Conservation (phyloP, 331 rosid species). For the Acacia pycnantha region DNA sequence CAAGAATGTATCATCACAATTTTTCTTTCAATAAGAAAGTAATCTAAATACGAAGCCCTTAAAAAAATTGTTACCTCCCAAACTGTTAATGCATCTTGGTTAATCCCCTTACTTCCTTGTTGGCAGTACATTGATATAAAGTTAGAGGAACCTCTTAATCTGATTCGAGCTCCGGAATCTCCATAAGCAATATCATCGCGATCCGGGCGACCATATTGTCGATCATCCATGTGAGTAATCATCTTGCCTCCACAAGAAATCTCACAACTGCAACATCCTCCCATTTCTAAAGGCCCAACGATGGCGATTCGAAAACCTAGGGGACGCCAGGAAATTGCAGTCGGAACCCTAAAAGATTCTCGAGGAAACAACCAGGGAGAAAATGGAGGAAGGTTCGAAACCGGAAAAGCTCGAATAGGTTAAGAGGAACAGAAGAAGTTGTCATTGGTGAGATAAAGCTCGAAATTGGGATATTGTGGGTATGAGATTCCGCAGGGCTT, state of each 20-base stretch:
- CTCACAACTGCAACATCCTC: conserved; percentile 55
- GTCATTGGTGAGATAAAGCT: neutral
- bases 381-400: neutral
- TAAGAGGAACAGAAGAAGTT: neutral
- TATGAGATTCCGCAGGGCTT: neutral
- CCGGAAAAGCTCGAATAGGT: neutral
- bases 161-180: conserved; percentile 40
- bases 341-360: neutral
- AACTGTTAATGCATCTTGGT: conserved; percentile 85
- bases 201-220: conserved; percentile 6
- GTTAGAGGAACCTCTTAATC: conserved; percentile 54
- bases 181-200: conserved; percentile 20
- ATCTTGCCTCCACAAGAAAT: conserved; percentile 12
- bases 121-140: conserved; percentile 61
- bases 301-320: conserved; percentile 3
- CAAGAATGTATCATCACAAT: neutral
- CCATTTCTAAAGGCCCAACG: conserved; percentile 44
- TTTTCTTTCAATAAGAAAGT: neutral
- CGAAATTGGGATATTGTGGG: neutral
- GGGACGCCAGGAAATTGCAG: neutral
- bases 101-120: conserved; percentile 72
- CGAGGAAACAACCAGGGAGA: neutral
- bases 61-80: conserved; percentile 67
- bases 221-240: conserved; percentile 7
- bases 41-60: neutral